A percentile compares a stretch with the other conserved stretches of the same genome.
Conservation (phyloP, 768 basidiomycete genomes). For the Rhizopogon salebrosus region DNA sequence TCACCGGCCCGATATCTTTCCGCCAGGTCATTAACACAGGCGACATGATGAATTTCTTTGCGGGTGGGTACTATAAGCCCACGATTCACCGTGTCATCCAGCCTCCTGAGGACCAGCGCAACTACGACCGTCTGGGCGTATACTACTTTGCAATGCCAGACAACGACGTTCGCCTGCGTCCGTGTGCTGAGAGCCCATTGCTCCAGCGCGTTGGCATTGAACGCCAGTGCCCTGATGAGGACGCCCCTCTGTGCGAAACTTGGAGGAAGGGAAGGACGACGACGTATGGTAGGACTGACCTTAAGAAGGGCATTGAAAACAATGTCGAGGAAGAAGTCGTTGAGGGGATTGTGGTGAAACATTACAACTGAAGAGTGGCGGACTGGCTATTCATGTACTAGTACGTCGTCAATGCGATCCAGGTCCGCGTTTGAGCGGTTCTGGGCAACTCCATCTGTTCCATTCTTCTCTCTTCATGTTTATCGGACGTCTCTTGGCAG, state of each 20-base stretch:
- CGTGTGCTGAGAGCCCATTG: conserved; percentile 26
- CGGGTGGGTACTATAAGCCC: conserved; percentile 31
- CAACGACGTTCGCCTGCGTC: conserved; percentile 24
- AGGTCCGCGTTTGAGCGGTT: conserved; percentile 5
- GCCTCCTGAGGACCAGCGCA: conserved; percentile 30
- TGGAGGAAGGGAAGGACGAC: conserved; percentile 27
- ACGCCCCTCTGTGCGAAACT: conserved; percentile 23
- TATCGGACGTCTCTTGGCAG: conserved; percentile 27
- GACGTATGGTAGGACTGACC: conserved; percentile 25
- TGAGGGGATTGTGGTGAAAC: conserved; percentile 26
- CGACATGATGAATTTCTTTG: conserved; percentile 29
- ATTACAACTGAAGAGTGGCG: conserved; percentile 22
- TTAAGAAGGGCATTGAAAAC: conserved; percentile 22
- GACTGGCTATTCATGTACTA: background rate
- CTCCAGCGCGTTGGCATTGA: conserved; percentile 26
- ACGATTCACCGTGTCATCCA: conserved; percentile 35
- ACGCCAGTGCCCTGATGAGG: conserved; percentile 19
- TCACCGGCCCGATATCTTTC: background rate
- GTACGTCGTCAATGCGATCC: background rate
- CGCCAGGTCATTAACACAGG: conserved; percentile 33
- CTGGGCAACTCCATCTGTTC: conserved; percentile 11
- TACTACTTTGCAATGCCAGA: conserved; percentile 31
- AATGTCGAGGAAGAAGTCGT: conserved; percentile 29
- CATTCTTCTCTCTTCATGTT: conserved; percentile 27
- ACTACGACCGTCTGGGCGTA: conserved; percentile 28